Evolutionary conservation across 495 filamentous ascomycete genomes (phyloP), one percentile per base, ranked within the genome.

Genomic region (Penicillium canescens): DNA sequence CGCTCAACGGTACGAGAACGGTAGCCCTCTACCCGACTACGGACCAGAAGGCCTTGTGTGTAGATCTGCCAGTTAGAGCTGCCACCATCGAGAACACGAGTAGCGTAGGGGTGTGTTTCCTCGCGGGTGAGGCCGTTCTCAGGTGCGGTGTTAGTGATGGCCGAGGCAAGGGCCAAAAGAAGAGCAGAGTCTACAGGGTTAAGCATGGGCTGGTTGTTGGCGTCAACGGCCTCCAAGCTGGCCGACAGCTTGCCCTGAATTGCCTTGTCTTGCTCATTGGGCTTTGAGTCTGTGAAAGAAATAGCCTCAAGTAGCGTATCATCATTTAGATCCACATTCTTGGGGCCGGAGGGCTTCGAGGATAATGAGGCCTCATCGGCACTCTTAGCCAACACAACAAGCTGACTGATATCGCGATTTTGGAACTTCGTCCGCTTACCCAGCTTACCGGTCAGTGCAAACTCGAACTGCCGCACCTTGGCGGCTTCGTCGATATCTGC

Each of bases 51-150:
- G 2, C 89, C 94, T 62, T 97, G 90, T 0, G 94, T 97, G 65
- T 99, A 98, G 18, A 96, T 86, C 69, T 98, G 95, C 94, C 94
- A 99, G 69, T 98, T 98, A 3, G 91, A 91, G 57, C 88, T 88
- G 42, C 92, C 90, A 48, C 94, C 91, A 13, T 88, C 80, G 16
- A 99, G 80, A 1, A 98, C 95, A 14, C 94, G 84, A 18, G 85
- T 86, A 5, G 92, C 95, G 67, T 91, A 98, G 0, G 94, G 94
- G 13, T 92, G 70, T 34, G 96, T 92, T 68, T 96, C 91, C 65
- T 99, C 95, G 18, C 91, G 81, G 0, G 92, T 98, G 24, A 98
- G 77, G 1, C 88, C 88, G 65, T 97, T 85, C 5, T 84, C 77
- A 0, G 94, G 93, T 0, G 86, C 84, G 0, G 87, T 91, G 61